Percentiles rank a stretch among this genome's conserved stretches.
Conservation (phyloP, 352 stramenopile genomes). For the Phytopythium mirpurense region DNA sequence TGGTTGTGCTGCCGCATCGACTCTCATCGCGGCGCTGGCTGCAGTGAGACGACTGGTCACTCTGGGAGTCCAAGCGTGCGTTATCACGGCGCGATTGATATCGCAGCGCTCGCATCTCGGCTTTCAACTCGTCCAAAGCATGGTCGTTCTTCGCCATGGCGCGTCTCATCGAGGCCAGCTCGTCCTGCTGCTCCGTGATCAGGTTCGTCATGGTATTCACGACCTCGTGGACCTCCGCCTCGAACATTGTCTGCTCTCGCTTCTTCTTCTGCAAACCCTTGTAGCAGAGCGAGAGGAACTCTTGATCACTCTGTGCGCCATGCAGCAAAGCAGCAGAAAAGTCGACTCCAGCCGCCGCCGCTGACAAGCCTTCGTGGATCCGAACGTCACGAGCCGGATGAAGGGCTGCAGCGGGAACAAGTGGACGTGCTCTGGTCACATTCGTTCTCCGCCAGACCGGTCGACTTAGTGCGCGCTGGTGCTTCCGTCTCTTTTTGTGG, state of each 20-base stretch:
- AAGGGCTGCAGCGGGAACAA: background rate
- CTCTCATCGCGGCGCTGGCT: background rate
- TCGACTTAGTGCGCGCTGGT: background rate
- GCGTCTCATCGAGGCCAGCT: conserved; percentile 11
- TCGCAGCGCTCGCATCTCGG: conserved; percentile 13
- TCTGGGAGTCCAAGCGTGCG: background rate
- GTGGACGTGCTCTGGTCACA: background rate
- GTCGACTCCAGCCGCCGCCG: background rate
- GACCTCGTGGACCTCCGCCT: conserved; percentile 31
- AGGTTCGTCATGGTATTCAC: conserved; percentile 38
- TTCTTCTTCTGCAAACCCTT: conserved; percentile 20
- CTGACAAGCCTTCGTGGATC: background rate
- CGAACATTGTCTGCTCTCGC: conserved; percentile 14
- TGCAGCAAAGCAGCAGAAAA: background rate
- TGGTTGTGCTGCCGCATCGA: background rate
- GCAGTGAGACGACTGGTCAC: background rate
- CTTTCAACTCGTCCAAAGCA: conserved; percentile 17
- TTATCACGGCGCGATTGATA: background rate
- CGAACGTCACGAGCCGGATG: background rate
- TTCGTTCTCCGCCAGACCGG: background rate
- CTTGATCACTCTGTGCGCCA: conserved; percentile 12
- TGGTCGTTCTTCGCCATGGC: conserved; percentile 12
- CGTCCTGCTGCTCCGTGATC: conserved; percentile 40
- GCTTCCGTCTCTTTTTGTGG: conserved; percentile 17
- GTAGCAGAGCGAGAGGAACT: conserved; percentile 18